phyloP scores from a whole-genome alignment of 768 basidiomycete species.

The Melanogaster broomeanus region DNA sequence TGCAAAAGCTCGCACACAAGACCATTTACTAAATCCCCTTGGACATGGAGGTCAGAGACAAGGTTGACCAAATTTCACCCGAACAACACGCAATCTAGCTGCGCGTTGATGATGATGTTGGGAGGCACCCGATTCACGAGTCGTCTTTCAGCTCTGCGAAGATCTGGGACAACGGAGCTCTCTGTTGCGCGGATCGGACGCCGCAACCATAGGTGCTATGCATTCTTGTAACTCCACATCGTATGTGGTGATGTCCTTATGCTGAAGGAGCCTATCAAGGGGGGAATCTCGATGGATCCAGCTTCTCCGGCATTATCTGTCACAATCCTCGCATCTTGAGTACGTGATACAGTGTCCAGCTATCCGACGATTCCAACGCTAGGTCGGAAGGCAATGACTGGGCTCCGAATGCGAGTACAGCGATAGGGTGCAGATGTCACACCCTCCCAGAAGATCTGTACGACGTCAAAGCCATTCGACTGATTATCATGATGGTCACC shows the following conservation, averaged over 20 bases:
- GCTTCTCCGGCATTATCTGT: constrained; percentile 15
- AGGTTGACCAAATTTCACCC: constrained; percentile 49
- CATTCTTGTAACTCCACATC: constrained; percentile 52
- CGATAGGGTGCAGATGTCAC: constrained; percentile 65
- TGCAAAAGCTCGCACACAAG: neutral
- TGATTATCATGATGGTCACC: too few species aligned
- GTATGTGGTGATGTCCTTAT: constrained; percentile 62
- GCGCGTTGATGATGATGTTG: constrained; percentile 31
- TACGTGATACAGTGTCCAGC: constrained; percentile 51
- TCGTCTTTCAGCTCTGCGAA: constrained; percentile 43
- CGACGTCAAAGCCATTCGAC: constrained; percentile 35
- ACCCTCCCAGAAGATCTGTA: constrained; percentile 42
- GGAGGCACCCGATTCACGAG: constrained; percentile 24
- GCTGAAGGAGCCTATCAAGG: constrained; percentile 42
- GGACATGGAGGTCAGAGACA: constrained; percentile 56
- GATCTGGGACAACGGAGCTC: constrained; percentile 39
- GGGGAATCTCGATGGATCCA: constrained; percentile 46
- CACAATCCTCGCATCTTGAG: constrained; percentile 34
- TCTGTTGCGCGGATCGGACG: constrained; percentile 36
- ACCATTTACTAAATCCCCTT: constrained; percentile 53
- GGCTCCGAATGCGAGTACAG: constrained; percentile 55
- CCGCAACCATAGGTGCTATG: constrained; percentile 38
- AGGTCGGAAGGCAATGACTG: constrained; percentile 59
- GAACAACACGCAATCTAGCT: constrained; percentile 36
- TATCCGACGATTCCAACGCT: constrained; percentile 61